Percentiles rank a stretch among this genome's conserved stretches.
phyloP scores from a whole-genome alignment of 257 asterid species.

The Cinchona pubescens region DNA sequence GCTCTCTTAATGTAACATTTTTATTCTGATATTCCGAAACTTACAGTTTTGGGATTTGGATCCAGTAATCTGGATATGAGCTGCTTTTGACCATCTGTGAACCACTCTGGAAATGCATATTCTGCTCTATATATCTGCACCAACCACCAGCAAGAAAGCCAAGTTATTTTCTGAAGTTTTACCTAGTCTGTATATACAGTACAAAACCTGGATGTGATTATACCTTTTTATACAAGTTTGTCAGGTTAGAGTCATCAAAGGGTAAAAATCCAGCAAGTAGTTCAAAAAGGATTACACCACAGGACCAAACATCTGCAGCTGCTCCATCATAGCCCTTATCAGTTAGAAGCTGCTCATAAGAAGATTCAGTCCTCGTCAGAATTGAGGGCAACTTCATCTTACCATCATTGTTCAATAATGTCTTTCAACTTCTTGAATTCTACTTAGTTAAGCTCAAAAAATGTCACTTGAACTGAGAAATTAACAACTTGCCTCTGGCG shows the following conservation, averaged over 20 bases:
- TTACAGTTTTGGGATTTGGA: conserved; percentile 27
- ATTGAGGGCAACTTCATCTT: not conserved
- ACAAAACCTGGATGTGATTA: not conserved
- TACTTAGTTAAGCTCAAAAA: not conserved
- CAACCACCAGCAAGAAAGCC: not conserved
- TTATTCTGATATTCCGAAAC: not conserved
- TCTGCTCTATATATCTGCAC: conserved; percentile 26
- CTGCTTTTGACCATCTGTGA: conserved; percentile 22
- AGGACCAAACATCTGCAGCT: conserved; percentile 36
- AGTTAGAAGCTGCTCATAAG: conserved; percentile 25
- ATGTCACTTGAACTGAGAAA: not conserved
- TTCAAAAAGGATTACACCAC: conserved; percentile 35
- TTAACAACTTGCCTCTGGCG: conserved; percentile 29
- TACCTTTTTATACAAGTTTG: conserved; percentile 31
- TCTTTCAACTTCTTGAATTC: not conserved
- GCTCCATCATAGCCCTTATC: conserved; percentile 27
- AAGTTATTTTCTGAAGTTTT: not conserved
- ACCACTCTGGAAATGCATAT: conserved; percentile 30
- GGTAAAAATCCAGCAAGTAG: conserved; percentile 31
- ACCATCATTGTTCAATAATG: not conserved
- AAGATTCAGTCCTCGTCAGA: not conserved
- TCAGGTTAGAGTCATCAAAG: conserved; percentile 24
- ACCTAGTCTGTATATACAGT: not conserved
- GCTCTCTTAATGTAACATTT: too few relatives aligned
- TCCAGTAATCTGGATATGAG: conserved; percentile 25